These are phyloP conservation scores for Termitomyces sp. DNA, from an alignment of 768 basidiomycete genomes.

Conservation along the genomic window DNA sequence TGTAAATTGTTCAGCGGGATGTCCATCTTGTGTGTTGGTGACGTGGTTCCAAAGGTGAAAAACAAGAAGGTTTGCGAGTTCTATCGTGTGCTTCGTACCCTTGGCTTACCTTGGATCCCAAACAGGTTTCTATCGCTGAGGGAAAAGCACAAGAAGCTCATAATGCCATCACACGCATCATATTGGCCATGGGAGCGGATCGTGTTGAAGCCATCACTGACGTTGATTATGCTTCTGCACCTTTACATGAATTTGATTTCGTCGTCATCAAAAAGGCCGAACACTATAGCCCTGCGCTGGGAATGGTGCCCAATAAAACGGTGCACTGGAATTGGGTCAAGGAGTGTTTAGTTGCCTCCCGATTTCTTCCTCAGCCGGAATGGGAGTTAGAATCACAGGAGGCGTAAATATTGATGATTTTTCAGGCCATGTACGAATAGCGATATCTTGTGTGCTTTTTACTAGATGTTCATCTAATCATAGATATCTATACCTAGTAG, in stretches of 20 bases:
- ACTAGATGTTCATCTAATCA: neutral
- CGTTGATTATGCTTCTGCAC: slow-evolving; percentile 32
- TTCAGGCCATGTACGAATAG: neutral
- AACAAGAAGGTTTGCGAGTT: slow-evolving; percentile 27
- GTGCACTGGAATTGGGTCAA: slow-evolving; percentile 73
- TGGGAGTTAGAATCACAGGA: slow-evolving; percentile 20
- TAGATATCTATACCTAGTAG: neutral
- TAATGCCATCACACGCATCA: slow-evolving; percentile 54
- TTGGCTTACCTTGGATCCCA: slow-evolving; percentile 6
- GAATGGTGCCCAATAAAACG: slow-evolving; percentile 19
- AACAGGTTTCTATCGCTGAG: slow-evolving; percentile 21
- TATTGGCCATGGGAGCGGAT: slow-evolving; percentile 73
- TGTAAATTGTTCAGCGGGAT: slow-evolving; percentile 51
- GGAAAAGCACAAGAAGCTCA: slow-evolving; percentile 33
- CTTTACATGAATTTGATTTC: slow-evolving; percentile 45
- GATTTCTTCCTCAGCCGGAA: slow-evolving; percentile 33
- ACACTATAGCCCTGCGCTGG: slow-evolving; percentile 22
- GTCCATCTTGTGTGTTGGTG: slow-evolving; percentile 58
- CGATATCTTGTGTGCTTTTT: neutral
- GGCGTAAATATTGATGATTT: slow-evolving; percentile 3
- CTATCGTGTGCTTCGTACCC: neutral
- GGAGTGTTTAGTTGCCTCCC: slow-evolving; percentile 64
- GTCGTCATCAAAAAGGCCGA: slow-evolving; percentile 53
- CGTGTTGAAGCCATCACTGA: slow-evolving; percentile 62
- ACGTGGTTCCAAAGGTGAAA: slow-evolving; percentile 45